phyloP scores from a whole-genome alignment of 306 rosid species.

The Senna tora region DNA sequence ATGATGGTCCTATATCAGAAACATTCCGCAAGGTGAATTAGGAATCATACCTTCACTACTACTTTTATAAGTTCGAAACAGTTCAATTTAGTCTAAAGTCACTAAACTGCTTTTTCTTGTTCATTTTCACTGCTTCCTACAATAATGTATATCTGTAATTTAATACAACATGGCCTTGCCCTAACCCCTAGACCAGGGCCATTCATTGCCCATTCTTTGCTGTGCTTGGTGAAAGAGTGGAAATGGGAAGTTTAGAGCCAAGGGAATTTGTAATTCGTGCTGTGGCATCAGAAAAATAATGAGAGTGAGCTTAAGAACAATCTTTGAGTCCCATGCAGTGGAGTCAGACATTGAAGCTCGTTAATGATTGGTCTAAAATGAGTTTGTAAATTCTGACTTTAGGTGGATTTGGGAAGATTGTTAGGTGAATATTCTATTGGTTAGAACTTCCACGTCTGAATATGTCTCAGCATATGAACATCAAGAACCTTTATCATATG shows the following conservation, averaged over 20 bases:
- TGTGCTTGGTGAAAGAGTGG: slow-evolving; percentile 1
- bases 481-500: slow-evolving; percentile 10
- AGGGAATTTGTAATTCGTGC: slow-evolving; percentile 26
- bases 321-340: neutral
- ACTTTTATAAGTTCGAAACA: slow-evolving; percentile 1
- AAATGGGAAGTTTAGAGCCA: neutral
- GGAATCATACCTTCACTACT: slow-evolving; percentile 24
- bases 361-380: slow-evolving; percentile 27
- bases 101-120: neutral
- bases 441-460: neutral
- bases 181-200: neutral
- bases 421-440: slow-evolving; percentile 7
- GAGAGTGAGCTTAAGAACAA: neutral
- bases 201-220: neutral
- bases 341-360: slow-evolving; percentile 22
- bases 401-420: slow-evolving; percentile 10
- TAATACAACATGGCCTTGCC: neutral
- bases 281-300: neutral
- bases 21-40: slow-evolving; percentile 65
- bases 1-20: slow-evolving; percentile 81
- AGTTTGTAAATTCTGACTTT: slow-evolving; percentile 27
- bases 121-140: slow-evolving; percentile 11
- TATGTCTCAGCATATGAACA: neutral
- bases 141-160: neutral
- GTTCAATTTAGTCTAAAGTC: slow-evolving; percentile 9